Evolutionary conservation across 2,329 filamentous ascomycete genomes (phyloP).

Genomic region (Tolypocladium ophioglossoides): DNA sequence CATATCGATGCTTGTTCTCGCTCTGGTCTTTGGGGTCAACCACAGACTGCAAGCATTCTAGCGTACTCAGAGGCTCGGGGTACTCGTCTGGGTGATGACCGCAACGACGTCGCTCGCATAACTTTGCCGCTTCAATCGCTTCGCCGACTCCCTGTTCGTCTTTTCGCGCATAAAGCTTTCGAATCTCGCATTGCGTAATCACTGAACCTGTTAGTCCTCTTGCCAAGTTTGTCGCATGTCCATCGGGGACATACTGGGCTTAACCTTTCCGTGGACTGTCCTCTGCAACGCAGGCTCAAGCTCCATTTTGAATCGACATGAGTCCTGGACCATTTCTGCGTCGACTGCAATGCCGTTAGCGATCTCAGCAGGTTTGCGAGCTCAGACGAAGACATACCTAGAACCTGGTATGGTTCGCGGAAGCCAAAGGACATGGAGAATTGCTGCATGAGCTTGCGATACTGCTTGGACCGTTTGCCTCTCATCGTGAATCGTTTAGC

Average conservation of each 20-base stretch:
- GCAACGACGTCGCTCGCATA: constrained; percentile 64
- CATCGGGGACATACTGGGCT: constrained; percentile 51
- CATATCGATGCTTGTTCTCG: constrained; percentile 69
- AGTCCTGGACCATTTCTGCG: constrained; percentile 72
- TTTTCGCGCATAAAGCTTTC: constrained; percentile 60
- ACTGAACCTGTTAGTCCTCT: constrained; percentile 33
- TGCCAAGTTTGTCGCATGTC: neutral
- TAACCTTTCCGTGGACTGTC: constrained; percentile 79
- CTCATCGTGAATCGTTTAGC: constrained; percentile 25
- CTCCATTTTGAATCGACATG: constrained; percentile 81
- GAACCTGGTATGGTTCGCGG: constrained; percentile 86
- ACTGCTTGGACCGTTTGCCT: constrained; percentile 43
- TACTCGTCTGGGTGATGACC: constrained; percentile 65
- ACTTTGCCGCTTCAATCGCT: constrained; percentile 68
- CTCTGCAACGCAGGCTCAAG: constrained; percentile 65
- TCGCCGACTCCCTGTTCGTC: constrained; percentile 39
- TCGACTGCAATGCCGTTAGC: constrained; percentile 45
- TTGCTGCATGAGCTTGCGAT: constrained; percentile 82
- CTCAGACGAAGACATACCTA: constrained; percentile 37
- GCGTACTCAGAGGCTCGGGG: constrained; percentile 56
- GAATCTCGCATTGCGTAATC: constrained; percentile 74
- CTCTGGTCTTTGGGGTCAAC: constrained; percentile 66
- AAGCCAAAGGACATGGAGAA: constrained; percentile 84
- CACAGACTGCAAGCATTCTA: constrained; percentile 63
- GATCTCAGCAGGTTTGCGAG: neutral